A percentile compares a stretch with the other conserved stretches of the same genome.
Evolutionary conservation across 2,329 filamentous ascomycete genomes (phyloP).

Genomic region (Cladophialophora chaetospira): DNA sequence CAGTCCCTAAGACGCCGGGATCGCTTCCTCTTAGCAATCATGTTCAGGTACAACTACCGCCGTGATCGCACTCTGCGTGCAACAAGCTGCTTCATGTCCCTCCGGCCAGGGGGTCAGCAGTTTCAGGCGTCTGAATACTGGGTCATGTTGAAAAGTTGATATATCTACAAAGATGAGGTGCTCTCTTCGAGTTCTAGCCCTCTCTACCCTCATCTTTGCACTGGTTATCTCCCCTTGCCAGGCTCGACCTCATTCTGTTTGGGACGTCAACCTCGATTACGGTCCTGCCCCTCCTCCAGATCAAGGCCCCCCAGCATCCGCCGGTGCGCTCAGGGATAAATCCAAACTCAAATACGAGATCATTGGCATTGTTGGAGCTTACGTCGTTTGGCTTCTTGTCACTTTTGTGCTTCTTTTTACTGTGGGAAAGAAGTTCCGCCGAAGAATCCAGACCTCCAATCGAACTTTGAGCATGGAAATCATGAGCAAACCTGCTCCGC

Average conservation of each 20-base stretch:
- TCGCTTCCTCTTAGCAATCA: conserved; percentile 22
- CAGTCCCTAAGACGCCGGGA: conserved; percentile 15
- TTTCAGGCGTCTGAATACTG: conserved; percentile 27
- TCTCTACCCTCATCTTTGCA: conserved; percentile 16
- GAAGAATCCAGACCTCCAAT: conserved; percentile 55
- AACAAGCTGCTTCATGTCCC: conserved; percentile 28
- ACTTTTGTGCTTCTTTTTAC: conserved; percentile 68
- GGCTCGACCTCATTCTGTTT: conserved; percentile 28
- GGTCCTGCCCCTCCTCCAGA: conserved; percentile 61
- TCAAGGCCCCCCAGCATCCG: conserved; percentile 62
- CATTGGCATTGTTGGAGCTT: conserved; percentile 79
- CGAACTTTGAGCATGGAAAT: conserved; percentile 59
- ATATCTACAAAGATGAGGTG: conserved; percentile 32
- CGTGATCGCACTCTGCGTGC: conserved; percentile 25
- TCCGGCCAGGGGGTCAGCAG: conserved; percentile 27
- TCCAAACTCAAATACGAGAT: conserved; percentile 77
- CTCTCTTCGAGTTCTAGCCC: neutral
- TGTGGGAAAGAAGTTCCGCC: conserved; percentile 59
- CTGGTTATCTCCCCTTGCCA: conserved; percentile 8
- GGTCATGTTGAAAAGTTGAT: conserved; percentile 23
- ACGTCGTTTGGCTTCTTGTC: conserved; percentile 74
- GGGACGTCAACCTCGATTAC: conserved; percentile 52
- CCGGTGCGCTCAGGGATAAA: conserved; percentile 61
- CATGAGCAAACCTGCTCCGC: conserved; percentile 47
- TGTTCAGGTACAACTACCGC: conserved; percentile 32